Base-by-base conservation (phyloP, 345 rosid species). In the Dipteronia dyeriana region DNA sequence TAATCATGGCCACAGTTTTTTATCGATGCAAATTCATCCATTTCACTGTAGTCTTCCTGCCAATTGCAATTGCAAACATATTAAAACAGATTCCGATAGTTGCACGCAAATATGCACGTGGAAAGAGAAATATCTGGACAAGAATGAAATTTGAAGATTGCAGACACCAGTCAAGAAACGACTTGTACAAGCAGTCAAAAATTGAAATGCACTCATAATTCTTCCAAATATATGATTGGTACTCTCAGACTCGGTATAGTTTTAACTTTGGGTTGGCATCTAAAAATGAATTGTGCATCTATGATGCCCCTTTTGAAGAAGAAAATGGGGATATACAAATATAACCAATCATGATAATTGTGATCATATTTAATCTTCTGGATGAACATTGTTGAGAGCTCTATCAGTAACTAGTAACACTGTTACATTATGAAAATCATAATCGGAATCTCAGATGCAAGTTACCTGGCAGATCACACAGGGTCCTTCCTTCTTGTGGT, bases 401-500 rank as follows among this genome's bases (percentile, higher is more conserved):
- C 57, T 16, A 45, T 45, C 49, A 11, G 12, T 45, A 45, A 45
- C 49, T 45, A 41, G 10, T 41, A 41, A 7, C 45, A 49, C 54
- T 49, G 13, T 14, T 14, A 14, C 54, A 3, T 12, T 14, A 49
- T 49, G 54, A 49, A 49, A 12, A 13, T 49, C 19, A 49, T 49
- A 4, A 20, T 53, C n/a, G 8, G 56, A 51, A 51, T 51, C 56
- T 13, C 56, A 16, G 57, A 53, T 53, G 57, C 57, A 16, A 53
- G 6, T 53, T 53, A 85, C 88, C 20, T 82, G 86, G 79, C 88
- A 82, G 75, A 85, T 85, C 38, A 76, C 69, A 60, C 88, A 85
- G 2, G 73, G 20, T 38, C 31, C 29, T 16, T 76, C 82, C 29
- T 82, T 80, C 59, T 57, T 59, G 53, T 45, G 70, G 19, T 57